These are phyloP conservation scores for Metschnikowia colocasiae DNA, from an alignment of 805 yeast genomes.

Conservation along the genomic window DNA sequence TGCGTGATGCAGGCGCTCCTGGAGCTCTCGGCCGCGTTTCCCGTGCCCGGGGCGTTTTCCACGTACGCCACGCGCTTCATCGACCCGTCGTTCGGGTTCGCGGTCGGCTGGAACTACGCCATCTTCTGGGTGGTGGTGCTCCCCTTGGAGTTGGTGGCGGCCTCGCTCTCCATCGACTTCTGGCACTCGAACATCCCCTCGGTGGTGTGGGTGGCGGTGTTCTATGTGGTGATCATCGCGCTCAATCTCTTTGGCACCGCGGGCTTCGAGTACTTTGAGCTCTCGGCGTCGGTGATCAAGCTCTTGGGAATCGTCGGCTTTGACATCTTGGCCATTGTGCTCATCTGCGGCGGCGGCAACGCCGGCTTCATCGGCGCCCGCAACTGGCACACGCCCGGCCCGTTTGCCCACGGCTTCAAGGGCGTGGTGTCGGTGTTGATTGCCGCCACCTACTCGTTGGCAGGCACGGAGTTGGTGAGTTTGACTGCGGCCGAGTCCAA, in stretches of 20 bases:
- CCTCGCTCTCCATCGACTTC: slow-evolving; percentile 38
- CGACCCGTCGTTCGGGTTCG: slow-evolving; percentile 45
- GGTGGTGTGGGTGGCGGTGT: slow-evolving; percentile 41
- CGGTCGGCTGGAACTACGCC: slow-evolving; percentile 45
- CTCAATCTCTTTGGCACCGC: slow-evolving; percentile 33
- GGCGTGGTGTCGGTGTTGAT: slow-evolving; percentile 38
- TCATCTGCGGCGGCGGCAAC: slow-evolving; percentile 39
- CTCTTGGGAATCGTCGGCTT: slow-evolving; percentile 39
- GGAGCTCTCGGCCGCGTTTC: slow-evolving; percentile 37
- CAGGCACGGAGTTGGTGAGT: slow-evolving; percentile 42
- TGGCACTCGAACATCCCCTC: slow-evolving; percentile 38
- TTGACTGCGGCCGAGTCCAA: slow-evolving; percentile 36
- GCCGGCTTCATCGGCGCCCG: slow-evolving; percentile 37
- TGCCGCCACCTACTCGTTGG: slow-evolving; percentile 41
- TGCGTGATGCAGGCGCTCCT: slow-evolving; percentile 43
- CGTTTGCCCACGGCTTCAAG: slow-evolving; percentile 35
- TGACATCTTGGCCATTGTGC: slow-evolving; percentile 36
- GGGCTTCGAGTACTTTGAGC: slow-evolving; percentile 40
- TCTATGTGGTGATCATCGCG: slow-evolving; percentile 34
- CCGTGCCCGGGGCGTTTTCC: slow-evolving; percentile 41
- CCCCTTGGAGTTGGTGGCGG: slow-evolving; percentile 42
- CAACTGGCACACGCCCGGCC: slow-evolving; percentile 36
- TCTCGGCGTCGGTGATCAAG: slow-evolving; percentile 33
- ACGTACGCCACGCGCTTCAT: slow-evolving; percentile 39
- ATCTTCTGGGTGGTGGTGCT: slow-evolving; percentile 42